phyloP scores from a whole-genome alignment of 371 early-diverging fungal species.

The Apophysomyces variabilis region DNA sequence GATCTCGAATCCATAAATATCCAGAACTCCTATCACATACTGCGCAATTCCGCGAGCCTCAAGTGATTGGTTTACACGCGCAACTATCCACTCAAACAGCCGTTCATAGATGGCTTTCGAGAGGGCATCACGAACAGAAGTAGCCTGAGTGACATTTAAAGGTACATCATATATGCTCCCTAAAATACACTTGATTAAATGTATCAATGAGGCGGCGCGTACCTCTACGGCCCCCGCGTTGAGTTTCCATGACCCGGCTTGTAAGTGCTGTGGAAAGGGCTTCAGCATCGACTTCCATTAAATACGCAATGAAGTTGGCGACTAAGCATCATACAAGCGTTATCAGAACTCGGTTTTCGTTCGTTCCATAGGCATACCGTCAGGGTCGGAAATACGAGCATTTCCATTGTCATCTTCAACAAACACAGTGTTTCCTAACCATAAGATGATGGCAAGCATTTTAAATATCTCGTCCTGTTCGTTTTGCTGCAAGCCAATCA shows the following conservation, averaged over 20 bases:
- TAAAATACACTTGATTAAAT: not conserved
- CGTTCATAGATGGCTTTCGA: conserved; percentile 85
- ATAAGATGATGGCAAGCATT: conserved; percentile 81
- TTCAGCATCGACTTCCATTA: conserved; percentile 74
- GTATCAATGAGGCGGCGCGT: not conserved
- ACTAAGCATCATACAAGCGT: conserved; percentile 40
- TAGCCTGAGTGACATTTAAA: conserved; percentile 81
- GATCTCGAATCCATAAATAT: conserved; percentile 97
- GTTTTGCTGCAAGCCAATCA: conserved; percentile 73
- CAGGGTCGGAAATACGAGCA: conserved; percentile 65
- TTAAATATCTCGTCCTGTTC: conserved; percentile 84
- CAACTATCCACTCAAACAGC: conserved; percentile 91
- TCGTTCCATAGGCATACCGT: conserved; percentile 44
- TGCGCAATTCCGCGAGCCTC: conserved; percentile 66
- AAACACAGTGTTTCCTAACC: conserved; percentile 85
- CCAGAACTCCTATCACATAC: conserved; percentile 92
- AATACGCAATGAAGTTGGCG: conserved; percentile 76
- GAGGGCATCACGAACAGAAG: conserved; percentile 84
- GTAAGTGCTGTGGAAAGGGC: conserved; percentile 69
- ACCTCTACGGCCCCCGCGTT: conserved; percentile 82
- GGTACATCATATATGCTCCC: conserved; percentile 81
- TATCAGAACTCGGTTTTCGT: not conserved
- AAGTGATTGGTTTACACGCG: conserved; percentile 80
- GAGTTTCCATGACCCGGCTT: conserved; percentile 76
- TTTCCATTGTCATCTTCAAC: conserved; percentile 69